Conservation (phyloP, 2,329 filamentous ascomycete genomes). For the Diaporthe sp. region DNA sequence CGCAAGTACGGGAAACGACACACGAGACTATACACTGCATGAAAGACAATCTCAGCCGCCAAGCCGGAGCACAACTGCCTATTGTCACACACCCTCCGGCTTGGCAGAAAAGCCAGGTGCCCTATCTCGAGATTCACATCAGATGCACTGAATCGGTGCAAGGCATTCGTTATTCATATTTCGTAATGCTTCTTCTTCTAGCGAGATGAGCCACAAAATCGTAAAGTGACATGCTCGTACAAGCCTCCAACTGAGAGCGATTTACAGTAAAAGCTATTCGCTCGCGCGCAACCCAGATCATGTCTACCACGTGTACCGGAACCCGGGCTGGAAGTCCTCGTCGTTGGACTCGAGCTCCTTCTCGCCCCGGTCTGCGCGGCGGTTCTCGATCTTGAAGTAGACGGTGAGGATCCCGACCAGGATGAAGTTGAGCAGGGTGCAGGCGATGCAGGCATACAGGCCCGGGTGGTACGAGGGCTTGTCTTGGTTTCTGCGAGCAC, state of each 20-base stretch:
- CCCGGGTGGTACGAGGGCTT: slow-evolving; percentile 66
- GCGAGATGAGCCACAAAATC: neutral
- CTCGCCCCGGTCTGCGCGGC: slow-evolving; percentile 66
- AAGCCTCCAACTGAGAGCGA: neutral
- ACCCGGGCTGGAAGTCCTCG: slow-evolving; percentile 56
- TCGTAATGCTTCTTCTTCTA: neutral
- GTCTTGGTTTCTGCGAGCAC: slow-evolving; percentile 56
- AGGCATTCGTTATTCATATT: slow-evolving; percentile 8
- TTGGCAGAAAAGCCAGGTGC: neutral
- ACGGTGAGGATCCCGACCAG: slow-evolving; percentile 58
- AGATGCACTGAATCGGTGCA: neutral
- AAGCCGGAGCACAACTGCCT: slow-evolving; percentile 1
- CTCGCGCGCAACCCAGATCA: neutral
- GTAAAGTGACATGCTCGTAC: neutral
- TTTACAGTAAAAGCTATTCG: neutral
- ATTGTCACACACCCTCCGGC: neutral
- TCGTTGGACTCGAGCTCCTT: slow-evolving; percentile 64
- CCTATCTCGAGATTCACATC: neutral
- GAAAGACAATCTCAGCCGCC: neutral
- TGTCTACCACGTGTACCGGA: slow-evolving; percentile 54
- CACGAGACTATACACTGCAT: neutral
- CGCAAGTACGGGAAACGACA: neutral
- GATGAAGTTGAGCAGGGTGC: slow-evolving; percentile 60
- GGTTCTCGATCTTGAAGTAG: slow-evolving; percentile 60
- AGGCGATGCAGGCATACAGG: slow-evolving; percentile 68